phyloP scores from a whole-genome alignment of 306 rosid genomes.

The Sicyos baderoa region DNA sequence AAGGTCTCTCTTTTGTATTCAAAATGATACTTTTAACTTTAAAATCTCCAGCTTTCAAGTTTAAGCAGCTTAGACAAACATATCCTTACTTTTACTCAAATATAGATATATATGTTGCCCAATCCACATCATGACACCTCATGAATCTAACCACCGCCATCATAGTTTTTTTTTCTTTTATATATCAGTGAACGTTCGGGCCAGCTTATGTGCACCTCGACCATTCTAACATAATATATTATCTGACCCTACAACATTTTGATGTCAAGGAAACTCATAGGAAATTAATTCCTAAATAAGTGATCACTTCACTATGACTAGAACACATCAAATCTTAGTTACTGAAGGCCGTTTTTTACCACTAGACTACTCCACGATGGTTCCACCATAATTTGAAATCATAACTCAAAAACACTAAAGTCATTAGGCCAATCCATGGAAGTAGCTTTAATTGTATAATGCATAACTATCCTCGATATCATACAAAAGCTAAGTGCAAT shows the following conservation, averaged over 20 bases:
- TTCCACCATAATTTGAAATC: not conserved
- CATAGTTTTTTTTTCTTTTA: not conserved
- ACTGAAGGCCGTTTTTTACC: too few relatives aligned
- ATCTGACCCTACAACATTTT: too few relatives aligned
- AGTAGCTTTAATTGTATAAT: not conserved
- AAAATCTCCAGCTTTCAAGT: not conserved
- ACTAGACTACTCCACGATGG: too few relatives aligned
- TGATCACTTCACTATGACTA: too few relatives aligned
- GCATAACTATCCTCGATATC: not conserved
- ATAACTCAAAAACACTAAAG: not conserved
- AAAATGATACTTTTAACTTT: constrained; percentile 12
- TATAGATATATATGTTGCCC: not conserved
- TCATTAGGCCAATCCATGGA: not conserved
- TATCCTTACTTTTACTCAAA: not conserved
- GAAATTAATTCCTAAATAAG: too few relatives aligned
- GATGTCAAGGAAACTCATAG: too few relatives aligned
- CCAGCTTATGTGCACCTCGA: too few relatives aligned
- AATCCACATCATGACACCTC: not conserved
- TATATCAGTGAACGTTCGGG: too few relatives aligned
- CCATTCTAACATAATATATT: too few relatives aligned
- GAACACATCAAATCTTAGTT: too few relatives aligned
- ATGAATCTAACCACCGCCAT: not conserved
- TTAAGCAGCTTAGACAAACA: constrained; percentile 11
- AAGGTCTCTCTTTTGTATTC: not conserved
- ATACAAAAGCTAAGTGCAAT: not conserved